Conservation (phyloP, 768 basidiomycete species). For the Termitomyces sp. region DNA sequence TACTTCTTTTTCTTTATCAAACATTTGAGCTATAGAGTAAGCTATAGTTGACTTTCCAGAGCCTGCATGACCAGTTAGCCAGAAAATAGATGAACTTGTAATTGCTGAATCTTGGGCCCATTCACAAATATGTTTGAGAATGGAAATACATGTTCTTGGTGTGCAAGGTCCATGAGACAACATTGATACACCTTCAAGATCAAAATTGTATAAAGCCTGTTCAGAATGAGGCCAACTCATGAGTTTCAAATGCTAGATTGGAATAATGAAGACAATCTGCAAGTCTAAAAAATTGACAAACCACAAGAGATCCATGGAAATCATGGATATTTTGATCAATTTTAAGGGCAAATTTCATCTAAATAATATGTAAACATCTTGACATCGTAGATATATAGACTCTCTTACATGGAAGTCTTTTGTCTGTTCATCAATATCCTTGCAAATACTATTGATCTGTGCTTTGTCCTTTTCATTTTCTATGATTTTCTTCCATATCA, state of each 20-base stretch:
- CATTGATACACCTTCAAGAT: background rate
- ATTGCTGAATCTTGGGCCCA: conserved; percentile 5
- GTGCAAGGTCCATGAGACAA: conserved; percentile 13
- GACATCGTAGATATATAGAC: background rate
- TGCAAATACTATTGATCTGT: background rate
- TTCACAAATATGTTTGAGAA: conserved; percentile 11
- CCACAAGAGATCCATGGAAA: conserved; percentile 9
- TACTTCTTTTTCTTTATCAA: too few species aligned
- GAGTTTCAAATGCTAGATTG: background rate
- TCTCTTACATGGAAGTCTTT: conserved; percentile 12
- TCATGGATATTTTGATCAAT: background rate
- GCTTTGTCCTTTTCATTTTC: conserved; percentile 8
- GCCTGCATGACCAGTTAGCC: too few species aligned
- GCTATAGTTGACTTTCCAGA: too few species aligned
- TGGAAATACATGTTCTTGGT: conserved; percentile 17
- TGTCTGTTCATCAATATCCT: conserved; percentile 9
- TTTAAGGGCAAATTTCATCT: background rate
- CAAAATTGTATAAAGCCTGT: background rate
- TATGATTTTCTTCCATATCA: conserved; percentile 4
- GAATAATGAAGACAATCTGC: conserved; percentile 12
- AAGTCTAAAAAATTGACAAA: conserved; percentile 8
- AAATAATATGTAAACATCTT: background rate
- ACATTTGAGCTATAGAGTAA: too few species aligned
- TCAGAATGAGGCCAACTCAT: background rate
- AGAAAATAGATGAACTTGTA: conserved; percentile 6